A percentile compares a stretch with the other conserved stretches of the same genome.
Conservation (phyloP, 192 early-diverging fungal genomes). For the Backusella liffmaniae region DNA sequence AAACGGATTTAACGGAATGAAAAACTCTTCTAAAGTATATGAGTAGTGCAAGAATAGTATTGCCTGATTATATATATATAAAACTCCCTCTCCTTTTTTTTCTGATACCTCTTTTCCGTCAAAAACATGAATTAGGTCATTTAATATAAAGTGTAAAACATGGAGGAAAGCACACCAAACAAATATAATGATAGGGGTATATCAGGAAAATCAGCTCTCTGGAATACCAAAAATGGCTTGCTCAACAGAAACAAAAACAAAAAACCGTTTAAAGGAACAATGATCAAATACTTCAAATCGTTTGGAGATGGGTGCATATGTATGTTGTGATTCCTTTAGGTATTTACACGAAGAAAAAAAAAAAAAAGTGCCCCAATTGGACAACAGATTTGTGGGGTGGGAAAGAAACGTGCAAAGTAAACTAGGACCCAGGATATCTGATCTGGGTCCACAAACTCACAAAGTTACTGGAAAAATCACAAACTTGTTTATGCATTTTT, state of each 20-base stretch:
- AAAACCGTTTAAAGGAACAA: conserved; percentile 36
- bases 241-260: conserved; percentile 15
- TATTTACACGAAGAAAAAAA: background rate
- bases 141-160: background rate
- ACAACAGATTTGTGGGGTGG: conserved; percentile 82
- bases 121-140: background rate
- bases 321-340: background rate
- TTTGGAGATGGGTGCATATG: background rate
- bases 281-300: conserved; percentile 26
- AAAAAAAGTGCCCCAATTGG: background rate
- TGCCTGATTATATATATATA: background rate
- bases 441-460: conserved; percentile 80
- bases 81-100: background rate
- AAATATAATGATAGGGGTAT: background rate
- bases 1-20: background rate
- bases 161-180: background rate
- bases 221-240: conserved; percentile 50
- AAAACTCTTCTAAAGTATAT: background rate
- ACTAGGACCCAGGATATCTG: conserved; percentile 76
- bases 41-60: background rate
- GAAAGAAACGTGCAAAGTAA: conserved; percentile 80
- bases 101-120: background rate
- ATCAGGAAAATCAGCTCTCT: conserved; percentile 44
- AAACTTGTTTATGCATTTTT: background rate
- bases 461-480: conserved; percentile 32